phyloP scores from a whole-genome alignment of 1,139 yeast species.

The Geotrichum reessii region DNA sequence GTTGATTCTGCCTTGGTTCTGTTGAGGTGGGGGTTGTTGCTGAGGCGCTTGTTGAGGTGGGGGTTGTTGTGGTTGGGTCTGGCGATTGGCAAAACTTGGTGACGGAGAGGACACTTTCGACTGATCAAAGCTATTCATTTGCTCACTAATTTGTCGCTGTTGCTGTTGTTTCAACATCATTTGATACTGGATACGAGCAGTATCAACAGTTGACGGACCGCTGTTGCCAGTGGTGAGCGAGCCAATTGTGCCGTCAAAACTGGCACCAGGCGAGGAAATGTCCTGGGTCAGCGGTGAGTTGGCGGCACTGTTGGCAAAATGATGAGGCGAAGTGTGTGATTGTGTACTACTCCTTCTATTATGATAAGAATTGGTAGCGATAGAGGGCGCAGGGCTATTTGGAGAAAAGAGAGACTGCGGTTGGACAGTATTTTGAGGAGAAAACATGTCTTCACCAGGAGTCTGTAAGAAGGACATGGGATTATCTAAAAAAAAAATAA shows the following conservation, averaged over 20 bases:
- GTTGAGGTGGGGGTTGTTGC: slow-evolving; percentile 10
- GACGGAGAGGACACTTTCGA: not conserved
- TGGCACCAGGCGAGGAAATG: slow-evolving; percentile 4
- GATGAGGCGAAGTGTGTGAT: slow-evolving; percentile 8
- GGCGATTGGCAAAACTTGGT: not conserved
- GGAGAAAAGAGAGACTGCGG: slow-evolving; percentile 16
- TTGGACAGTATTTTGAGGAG: slow-evolving; percentile 8
- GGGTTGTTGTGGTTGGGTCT: not conserved
- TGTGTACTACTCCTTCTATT: slow-evolving; percentile 5
- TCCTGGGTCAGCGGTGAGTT: slow-evolving; percentile 6
- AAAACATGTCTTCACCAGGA: slow-evolving; percentile 7
- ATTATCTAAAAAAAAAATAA: not conserved
- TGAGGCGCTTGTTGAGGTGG: slow-evolving; percentile 4
- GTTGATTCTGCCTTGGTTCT: slow-evolving; percentile 5
- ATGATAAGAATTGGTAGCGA: not conserved
- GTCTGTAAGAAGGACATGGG: slow-evolving; percentile 9
- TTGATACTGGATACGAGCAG: slow-evolving; percentile 11
- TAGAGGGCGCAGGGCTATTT: slow-evolving; percentile 1
- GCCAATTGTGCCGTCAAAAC: not conserved
- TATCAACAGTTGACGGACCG: not conserved
- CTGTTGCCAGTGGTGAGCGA: not conserved
- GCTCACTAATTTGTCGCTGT: slow-evolving; percentile 9
- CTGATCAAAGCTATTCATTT: slow-evolving; percentile 1
- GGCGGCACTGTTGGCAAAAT: not conserved
- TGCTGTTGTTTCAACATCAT: slow-evolving; percentile 13